These are phyloP conservation scores for Leavenworthia alabamica DNA, from an alignment of 345 rosid species.

Conservation along the genomic window DNA sequence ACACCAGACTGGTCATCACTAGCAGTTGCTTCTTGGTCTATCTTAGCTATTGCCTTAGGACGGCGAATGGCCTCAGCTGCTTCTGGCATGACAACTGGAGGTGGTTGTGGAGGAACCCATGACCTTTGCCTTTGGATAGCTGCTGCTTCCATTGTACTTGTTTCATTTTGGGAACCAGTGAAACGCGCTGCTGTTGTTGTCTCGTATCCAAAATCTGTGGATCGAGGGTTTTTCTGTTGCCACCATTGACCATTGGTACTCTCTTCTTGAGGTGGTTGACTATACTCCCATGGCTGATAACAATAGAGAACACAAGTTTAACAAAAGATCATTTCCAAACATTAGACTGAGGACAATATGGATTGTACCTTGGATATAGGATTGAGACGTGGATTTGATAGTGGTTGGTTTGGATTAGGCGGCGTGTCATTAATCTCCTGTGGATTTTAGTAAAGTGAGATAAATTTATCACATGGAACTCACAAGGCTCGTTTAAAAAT, in stretches of 20 bases:
- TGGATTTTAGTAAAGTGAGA: conserved; percentile 2
- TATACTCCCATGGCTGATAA: conserved; percentile 75
- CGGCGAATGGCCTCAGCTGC: conserved; percentile 94
- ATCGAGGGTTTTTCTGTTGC: conserved; percentile 62
- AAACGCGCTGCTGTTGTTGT: conserved; percentile 33
- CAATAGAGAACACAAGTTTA: not conserved
- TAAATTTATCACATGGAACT: not conserved
- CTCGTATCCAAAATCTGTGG: conserved; percentile 56
- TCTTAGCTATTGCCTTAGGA: conserved; percentile 52
- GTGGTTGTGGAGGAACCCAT: conserved; percentile 97
- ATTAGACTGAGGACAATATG: not conserved
- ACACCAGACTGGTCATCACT: conserved; percentile 38
- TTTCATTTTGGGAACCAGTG: conserved; percentile 31
- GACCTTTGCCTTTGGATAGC: conserved; percentile 37
- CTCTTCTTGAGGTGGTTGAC: conserved; percentile 42
- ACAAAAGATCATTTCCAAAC: not conserved
- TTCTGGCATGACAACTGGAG: conserved; percentile 85
- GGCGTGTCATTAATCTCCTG: conserved; percentile 92
- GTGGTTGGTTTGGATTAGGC: conserved; percentile 73
- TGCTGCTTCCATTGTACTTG: conserved; percentile 38
- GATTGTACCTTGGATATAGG: conserved; percentile 73
- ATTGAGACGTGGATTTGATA: conserved; percentile 59
- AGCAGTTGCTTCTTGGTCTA: conserved; percentile 40
- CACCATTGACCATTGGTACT: conserved; percentile 52
- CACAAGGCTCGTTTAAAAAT: not conserved